Evolutionary conservation across 192 early-diverging fungal genomes (phyloP), one percentile per base, ranked within the genome.

Genomic region (Backusella luteola): DNA sequence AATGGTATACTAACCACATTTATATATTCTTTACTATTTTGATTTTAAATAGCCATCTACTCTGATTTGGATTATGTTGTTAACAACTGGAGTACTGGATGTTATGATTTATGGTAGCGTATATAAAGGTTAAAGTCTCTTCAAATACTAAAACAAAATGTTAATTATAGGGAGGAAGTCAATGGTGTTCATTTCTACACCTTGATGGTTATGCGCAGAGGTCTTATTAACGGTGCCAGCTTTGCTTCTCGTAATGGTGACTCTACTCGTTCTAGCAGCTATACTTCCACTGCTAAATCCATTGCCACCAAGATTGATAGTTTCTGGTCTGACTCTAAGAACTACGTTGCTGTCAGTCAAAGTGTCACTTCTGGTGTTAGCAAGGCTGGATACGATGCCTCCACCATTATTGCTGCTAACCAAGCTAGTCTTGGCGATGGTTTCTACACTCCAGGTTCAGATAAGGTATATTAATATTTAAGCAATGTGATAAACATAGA

Each of bases 161-260:
- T 8, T 7, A 12, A 23, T 32, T 23, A 23, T 4, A 76, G 75
- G 77, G 95, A 96, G 77, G 95, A 96, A 76, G 77, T 89, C 4
- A 73, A 84, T 1, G 95, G 90, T 9, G 26, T 80, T 38, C 92
- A 95, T 78, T 93, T 90, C 67, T 94, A 89, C 76, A 96, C 93
- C 6, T 73, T 82, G 29, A 77, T 87, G 77, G 91, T 89, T 12
- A 92, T 92, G 79, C 84, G 85, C 2, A 75, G 79, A 14, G 92
- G 91, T 32, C 80, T 96, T 11, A 14, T 78, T 3, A 78, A 82
- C 17, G 93, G 92, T 42, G 84, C 89, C 8, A 32, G 53, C 8
- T 83, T 94, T 77, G 91, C 87, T 1, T 29, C 19, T 26, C n/a
- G 26, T 1, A 17, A 81, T 17, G 77, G 73, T 46, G 88, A 91